Percentiles rank a stretch among this genome's conserved stretches.
phyloP scores from a whole-genome alignment of 495 filamentous ascomycete genomes.

The Xylaria palmicola region DNA sequence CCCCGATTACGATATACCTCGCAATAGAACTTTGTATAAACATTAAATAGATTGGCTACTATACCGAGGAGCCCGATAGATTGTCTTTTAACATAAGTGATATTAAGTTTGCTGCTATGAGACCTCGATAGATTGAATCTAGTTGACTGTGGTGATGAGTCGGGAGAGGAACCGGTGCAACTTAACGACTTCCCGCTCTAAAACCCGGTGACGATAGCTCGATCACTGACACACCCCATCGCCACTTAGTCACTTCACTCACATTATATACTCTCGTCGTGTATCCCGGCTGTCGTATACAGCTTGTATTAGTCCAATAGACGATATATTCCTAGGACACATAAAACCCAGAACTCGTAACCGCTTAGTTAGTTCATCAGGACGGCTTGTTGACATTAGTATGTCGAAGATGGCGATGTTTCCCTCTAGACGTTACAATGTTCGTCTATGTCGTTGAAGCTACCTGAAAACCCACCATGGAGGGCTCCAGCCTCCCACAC shows the following conservation, averaged over 20 bases:
- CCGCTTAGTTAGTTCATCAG: not conserved
- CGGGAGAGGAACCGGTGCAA: not conserved
- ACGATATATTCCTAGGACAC: not conserved
- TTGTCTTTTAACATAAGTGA: no score
- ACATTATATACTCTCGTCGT: slow-evolving; percentile 12
- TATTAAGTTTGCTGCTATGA: no score
- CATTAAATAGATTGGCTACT: no score
- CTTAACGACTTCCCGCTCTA: not conserved
- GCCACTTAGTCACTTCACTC: not conserved
- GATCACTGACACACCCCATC: not conserved
- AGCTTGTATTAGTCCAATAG: not conserved
- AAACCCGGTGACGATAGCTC: not conserved
- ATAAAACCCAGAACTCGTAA: no score
- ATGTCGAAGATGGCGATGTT: not conserved
- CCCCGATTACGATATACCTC: no score
- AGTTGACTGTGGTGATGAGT: not conserved
- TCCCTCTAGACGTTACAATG: not conserved
- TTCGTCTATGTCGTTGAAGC: no score
- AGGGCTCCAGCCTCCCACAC: no score
- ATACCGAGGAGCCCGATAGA: no score
- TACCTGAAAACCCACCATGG: no score
- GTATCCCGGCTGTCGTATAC: not conserved
- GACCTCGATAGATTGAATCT: not conserved
- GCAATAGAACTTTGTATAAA: no score
- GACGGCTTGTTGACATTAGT: not conserved